Conservation (phyloP, 2,329 filamentous ascomycete species). For the Mycosphaerella sp. region DNA sequence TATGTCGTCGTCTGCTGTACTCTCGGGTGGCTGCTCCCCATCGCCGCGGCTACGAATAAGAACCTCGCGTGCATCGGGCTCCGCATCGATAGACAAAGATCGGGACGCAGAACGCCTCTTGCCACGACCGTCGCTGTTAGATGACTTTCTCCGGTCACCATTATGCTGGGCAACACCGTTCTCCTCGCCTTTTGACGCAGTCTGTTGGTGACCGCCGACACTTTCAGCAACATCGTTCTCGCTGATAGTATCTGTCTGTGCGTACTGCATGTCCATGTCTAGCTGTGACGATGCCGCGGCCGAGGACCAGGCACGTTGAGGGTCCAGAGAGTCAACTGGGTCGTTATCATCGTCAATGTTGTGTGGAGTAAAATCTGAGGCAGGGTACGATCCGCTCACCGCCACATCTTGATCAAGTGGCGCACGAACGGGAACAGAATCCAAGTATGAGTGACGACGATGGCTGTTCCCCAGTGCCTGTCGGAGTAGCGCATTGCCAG, state of each 20-base stretch:
- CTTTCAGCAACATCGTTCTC: not conserved
- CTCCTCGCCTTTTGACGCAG: not conserved
- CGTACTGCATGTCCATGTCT: not conserved
- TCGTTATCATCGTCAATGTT: not conserved
- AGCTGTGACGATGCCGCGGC: too few relatives aligned
- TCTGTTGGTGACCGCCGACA: too few relatives aligned
- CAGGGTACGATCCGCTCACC: not conserved
- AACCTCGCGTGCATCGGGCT: not conserved
- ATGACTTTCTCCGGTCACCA: too few relatives aligned
- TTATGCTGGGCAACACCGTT: not conserved
- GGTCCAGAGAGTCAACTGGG: too few relatives aligned
- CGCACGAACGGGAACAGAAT: not conserved
- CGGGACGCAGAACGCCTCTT: not conserved
- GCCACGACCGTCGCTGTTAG: not conserved
- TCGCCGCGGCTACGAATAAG: not conserved
- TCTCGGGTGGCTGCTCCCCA: not conserved
- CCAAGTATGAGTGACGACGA: not conserved
- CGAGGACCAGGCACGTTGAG: too few relatives aligned
- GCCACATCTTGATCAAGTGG: slow-evolving; percentile 1
- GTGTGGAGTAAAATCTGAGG: not conserved
- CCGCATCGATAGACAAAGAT: not conserved
- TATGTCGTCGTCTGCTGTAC: not conserved
- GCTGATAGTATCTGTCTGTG: not conserved
- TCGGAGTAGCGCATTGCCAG: slow-evolving; percentile 2
- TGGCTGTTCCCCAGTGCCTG: slow-evolving; percentile 3